Evolutionary conservation across 768 basidiomycete genomes (phyloP).

Genomic region (Tephrocybe sp.): DNA sequence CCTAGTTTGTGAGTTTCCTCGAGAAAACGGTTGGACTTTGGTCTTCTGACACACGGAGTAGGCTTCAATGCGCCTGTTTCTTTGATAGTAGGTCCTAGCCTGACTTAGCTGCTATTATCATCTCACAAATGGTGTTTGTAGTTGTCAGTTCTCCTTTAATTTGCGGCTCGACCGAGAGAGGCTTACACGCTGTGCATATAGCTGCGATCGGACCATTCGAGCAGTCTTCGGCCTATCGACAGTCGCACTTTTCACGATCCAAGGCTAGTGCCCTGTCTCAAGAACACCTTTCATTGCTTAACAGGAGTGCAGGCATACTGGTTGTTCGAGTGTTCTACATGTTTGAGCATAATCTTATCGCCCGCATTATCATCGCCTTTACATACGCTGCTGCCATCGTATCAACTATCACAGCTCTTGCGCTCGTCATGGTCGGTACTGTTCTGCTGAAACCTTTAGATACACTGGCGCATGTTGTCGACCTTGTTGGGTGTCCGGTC

Average conservation of each 20-base stretch:
- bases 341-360: conserved; percentile 14
- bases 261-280: conserved; percentile 1
- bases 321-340: conserved; percentile 15
- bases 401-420: conserved; percentile 7
- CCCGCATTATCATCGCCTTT: conserved; percentile 7
- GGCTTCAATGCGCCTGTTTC: conserved; percentile 13
- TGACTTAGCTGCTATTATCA: neutral
- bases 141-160: neutral
- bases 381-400: conserved; percentile 9
- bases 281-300: neutral
- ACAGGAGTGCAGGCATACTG: conserved; percentile 8
- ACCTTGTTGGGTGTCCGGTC: conserved; percentile 15
- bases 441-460: conserved; percentile 8
- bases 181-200: neutral
- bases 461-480: neutral
- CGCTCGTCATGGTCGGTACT: neutral
- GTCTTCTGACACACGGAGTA: neutral
- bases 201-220: conserved; percentile 14
- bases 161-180: too few relatives aligned
- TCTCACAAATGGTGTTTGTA: neutral
- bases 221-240: conserved; percentile 12
- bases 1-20: conserved; percentile 9
- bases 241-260: conserved; percentile 15
- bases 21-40: too few relatives aligned
- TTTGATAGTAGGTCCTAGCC: conserved; percentile 3